Conservation (phyloP, 148 eudicot species). For the Nepenthes mirabilis region DNA sequence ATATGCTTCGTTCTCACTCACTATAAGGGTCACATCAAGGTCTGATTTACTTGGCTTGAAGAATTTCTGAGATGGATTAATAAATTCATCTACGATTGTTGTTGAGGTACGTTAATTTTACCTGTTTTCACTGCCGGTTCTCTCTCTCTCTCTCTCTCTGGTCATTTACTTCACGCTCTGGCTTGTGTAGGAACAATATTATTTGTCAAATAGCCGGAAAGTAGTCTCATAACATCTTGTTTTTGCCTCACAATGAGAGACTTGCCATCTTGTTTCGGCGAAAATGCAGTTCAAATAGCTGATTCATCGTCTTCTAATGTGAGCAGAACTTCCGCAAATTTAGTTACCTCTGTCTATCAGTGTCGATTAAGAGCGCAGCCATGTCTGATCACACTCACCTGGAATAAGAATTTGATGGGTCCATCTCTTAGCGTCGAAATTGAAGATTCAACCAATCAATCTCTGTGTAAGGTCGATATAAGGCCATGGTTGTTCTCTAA, state of each 20-base stretch:
- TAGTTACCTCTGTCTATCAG: constrained; percentile 47
- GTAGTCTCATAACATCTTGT: not conserved
- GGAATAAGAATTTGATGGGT: constrained; percentile 60
- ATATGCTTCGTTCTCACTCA: too few species aligned
- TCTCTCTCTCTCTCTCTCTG: constrained; percentile 2
- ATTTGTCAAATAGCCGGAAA: constrained; percentile 22
- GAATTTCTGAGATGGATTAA: too few species aligned
- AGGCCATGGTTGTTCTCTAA: constrained; percentile 60
- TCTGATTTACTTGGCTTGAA: too few species aligned
- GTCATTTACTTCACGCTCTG: not conserved
- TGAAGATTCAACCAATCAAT: constrained; percentile 41
- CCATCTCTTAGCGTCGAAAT: constrained; percentile 51
- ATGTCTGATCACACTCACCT: constrained; percentile 33
- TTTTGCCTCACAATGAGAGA: constrained; percentile 31
- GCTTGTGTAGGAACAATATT: constrained; percentile 18
- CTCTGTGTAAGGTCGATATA: constrained; percentile 44
- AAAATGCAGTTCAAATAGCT: constrained; percentile 49
- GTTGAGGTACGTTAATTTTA: too few species aligned
- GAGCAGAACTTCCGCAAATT: constrained; percentile 35
- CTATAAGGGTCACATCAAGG: too few species aligned
- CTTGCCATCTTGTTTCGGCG: constrained; percentile 54
- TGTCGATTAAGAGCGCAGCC: constrained; percentile 36
- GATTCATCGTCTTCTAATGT: constrained; percentile 50
- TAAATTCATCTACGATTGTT: too few species aligned
- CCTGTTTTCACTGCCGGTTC: too few species aligned